Evolutionary conservation across 2,329 filamentous ascomycete genomes (phyloP).

Genomic region (Cladobotryum mycophilum): DNA sequence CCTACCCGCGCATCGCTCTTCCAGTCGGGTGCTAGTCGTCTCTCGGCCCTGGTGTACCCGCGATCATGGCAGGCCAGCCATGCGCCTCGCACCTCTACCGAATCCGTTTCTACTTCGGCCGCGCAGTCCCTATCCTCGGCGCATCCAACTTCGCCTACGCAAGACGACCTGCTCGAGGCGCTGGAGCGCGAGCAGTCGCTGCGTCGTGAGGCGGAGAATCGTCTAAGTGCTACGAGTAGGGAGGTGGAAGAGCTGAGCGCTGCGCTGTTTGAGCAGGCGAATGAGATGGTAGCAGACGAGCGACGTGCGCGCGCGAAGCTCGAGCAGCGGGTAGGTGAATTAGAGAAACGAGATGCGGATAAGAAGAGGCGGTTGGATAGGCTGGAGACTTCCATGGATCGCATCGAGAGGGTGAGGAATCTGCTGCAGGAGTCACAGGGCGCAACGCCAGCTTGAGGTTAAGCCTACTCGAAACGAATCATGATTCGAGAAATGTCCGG

Average conservation of each 20-base stretch:
- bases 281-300: conserved; percentile 80
- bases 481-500: too few relatives aligned
- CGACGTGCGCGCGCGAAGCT: conserved; percentile 63
- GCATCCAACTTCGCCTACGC: conserved; percentile 18
- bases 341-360: conserved; percentile 65
- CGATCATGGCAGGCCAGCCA: conserved; percentile 34
- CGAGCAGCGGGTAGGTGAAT: conserved; percentile 60
- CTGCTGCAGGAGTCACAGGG: conserved; percentile 41
- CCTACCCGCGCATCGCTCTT: conserved; percentile 41
- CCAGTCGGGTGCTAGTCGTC: conserved; percentile 36
- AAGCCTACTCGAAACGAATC: too few relatives aligned
- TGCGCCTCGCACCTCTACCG: conserved; percentile 23
- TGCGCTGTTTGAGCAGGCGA: conserved; percentile 73
- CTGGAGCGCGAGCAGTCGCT: conserved; percentile 61
- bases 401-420: conserved; percentile 64
- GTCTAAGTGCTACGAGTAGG: conserved; percentile 57
- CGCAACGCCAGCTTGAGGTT: not conserved
- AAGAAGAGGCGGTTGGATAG: conserved; percentile 63
- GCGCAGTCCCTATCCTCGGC: conserved; percentile 9
- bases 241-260: conserved; percentile 77
- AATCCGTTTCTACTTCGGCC: conserved; percentile 15
- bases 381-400: conserved; percentile 62
- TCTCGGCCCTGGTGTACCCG: conserved; percentile 40
- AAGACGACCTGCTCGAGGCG: conserved; percentile 53
- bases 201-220: conserved; percentile 62